Percentiles rank a stretch among this genome's conserved stretches.
phyloP scores from a whole-genome alignment of 2,329 filamentous ascomycete species.

The Paradendryphiella salina region DNA sequence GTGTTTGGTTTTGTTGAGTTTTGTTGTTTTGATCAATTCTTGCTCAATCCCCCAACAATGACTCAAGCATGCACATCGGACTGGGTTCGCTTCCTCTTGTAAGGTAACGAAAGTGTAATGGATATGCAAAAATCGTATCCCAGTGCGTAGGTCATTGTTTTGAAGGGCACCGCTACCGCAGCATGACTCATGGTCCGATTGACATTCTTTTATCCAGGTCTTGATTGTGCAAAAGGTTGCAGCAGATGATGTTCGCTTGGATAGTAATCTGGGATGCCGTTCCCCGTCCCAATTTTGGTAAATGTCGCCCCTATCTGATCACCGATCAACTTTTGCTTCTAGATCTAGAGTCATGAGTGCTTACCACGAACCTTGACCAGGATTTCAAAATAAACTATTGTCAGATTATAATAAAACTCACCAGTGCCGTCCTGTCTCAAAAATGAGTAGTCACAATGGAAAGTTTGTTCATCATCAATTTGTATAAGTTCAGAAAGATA shows the following conservation, averaged over 20 bases:
- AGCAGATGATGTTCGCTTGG: neutral
- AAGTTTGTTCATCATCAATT: too few species aligned
- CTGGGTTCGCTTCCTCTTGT: neutral
- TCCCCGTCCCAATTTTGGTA: neutral
- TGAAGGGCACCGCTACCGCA: too few species aligned
- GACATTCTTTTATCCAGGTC: neutral
- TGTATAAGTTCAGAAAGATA: too few species aligned
- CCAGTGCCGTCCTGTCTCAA: neutral
- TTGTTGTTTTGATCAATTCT: neutral
- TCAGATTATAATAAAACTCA: too few species aligned
- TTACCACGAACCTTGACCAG: neutral
- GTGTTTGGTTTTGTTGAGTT: neutral
- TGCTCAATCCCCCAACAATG: neutral
- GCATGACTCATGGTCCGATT: neutral
- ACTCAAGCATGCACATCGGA: conserved; percentile 1
- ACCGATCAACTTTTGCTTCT: neutral
- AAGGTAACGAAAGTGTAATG: neutral
- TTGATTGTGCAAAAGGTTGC: neutral
- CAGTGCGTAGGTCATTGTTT: neutral
- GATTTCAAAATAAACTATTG: neutral
- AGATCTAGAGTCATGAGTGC: neutral
- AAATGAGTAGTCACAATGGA: too few species aligned
- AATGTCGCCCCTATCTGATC: neutral
- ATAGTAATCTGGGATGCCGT: neutral
- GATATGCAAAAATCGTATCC: neutral